Base-by-base conservation (phyloP, 257 asterid genomes). In the Echium plantagineum region DNA sequence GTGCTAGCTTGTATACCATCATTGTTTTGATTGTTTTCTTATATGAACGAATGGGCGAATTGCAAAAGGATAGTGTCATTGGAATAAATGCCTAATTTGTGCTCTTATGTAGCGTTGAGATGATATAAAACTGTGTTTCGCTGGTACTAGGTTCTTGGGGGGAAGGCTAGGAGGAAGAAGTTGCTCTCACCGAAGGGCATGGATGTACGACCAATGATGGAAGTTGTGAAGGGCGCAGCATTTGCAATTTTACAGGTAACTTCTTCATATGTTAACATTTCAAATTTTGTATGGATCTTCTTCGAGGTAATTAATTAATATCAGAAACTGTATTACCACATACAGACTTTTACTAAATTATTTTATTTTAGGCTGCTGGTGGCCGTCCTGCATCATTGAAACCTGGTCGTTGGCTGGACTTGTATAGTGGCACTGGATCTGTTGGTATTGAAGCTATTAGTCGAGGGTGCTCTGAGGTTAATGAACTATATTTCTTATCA, bases 181-280 rank as follows among this genome's bases (percentile, higher is more conserved):
- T 62, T 93, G 78, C 94, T 93, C 66, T 93, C 97, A 35, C 97
- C 97, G 0, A 93, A 93, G 81, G 85, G 97, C 63, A 81, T 83
- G 94, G 96, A 89, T 63, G 98, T 89, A 53, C 86, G 98, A 22
- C 98, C 98, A 21, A 93, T 93, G 98, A 93, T 93, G 98, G 95
- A 93, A 77, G 98, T 93, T 16, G 98, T 89, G 10, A 93, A 93
- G 65, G 97, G 87, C 69, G 94, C 98, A 52, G 94, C 97, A 60
- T 93, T 93, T 71, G 66, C 80, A 24, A 93, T 93, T 74, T 81
- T 93, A 75, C 98, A 93, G 90, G 98, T 89, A 64, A 65, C 60
- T 19, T 62, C 15, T 64, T 15, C 21, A 51, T 42, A 3, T 42
- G 49, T 13, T 38, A 38, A 7, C 9, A 7, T 4, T 42, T 42